Conservation (phyloP, 306 rosid species). For the Cajanus cajan region DNA sequence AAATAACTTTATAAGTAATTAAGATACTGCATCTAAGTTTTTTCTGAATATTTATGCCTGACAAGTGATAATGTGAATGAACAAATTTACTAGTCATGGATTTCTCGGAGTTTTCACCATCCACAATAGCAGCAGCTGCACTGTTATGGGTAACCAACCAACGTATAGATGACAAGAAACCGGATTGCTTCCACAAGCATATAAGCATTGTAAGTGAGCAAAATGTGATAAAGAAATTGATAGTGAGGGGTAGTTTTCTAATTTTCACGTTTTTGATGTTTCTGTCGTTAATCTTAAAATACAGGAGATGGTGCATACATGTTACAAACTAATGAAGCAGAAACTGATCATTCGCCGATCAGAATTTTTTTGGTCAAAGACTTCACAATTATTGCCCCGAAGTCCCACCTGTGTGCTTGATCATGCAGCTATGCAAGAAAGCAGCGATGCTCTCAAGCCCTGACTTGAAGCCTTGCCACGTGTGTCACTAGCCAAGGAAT, state of each 20-base stretch:
- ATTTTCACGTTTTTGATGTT: not conserved
- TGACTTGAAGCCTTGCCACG: slow-evolving; percentile 26
- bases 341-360: slow-evolving; percentile 22
- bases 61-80: not conserved
- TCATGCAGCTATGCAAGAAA: slow-evolving; percentile 29
- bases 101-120: slow-evolving; percentile 45
- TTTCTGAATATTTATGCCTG: not conserved
- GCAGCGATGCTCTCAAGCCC: slow-evolving; percentile 11
- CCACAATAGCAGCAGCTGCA: slow-evolving; percentile 49
- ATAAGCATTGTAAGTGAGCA: slow-evolving; percentile 32
- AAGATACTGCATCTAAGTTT: no score
- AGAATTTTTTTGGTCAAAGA: not conserved
- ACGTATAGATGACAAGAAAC: slow-evolving; percentile 17
- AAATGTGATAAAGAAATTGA: not conserved
- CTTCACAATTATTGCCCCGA: slow-evolving; percentile 25
- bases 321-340: slow-evolving; percentile 43
- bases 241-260: not conserved
- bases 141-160: slow-evolving; percentile 38
- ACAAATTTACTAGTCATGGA: slow-evolving; percentile 29
- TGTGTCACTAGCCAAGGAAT: not conserved
- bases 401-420: slow-evolving; percentile 39
- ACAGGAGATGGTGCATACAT: slow-evolving; percentile 44
- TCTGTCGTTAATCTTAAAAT: not conserved
- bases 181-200: slow-evolving; percentile 30
- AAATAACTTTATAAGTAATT: no score